These are phyloP conservation scores for Kregervanrija delftensis DNA, from an alignment of 805 yeast species.

Conservation along the genomic window DNA sequence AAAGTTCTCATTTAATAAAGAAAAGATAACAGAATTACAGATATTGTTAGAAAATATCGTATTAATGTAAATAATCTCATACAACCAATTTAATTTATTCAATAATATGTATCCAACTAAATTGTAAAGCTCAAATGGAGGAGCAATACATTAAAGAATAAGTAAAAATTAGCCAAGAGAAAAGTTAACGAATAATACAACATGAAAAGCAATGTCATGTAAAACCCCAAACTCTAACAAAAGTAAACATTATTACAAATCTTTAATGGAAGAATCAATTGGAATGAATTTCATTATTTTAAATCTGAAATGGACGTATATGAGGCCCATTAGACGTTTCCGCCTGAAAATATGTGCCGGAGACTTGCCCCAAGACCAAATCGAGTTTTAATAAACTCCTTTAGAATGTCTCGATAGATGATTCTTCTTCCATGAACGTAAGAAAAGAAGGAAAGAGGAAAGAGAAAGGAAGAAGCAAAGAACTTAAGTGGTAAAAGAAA, in stretches of 20 bases:
- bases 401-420: constrained; percentile 20
- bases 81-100: not conserved
- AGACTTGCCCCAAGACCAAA: constrained; percentile 24
- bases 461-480: constrained; percentile 3
- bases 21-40: not conserved
- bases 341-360: constrained; percentile 22
- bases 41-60: not conserved
- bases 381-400: constrained; percentile 7
- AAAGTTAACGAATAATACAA: not conserved
- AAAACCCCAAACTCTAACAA: not conserved
- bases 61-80: not conserved
- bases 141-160: too few relatives aligned
- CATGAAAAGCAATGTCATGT: constrained; percentile 1
- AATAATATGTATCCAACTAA: too few relatives aligned
- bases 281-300: not conserved
- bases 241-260: not conserved
- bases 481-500: not conserved
- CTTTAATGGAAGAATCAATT: not conserved
- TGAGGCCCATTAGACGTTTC: constrained; percentile 18
- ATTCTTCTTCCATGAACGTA: constrained; percentile 15
- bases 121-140: too few relatives aligned
- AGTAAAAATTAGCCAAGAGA: not conserved
- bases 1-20: not conserved
- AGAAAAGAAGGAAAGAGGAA: not conserved
- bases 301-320: not conserved